Evolutionary conservation across 345 rosid genomes (phyloP), one percentile per base, ranked within the genome.

Genomic region (Erysimum cheiranthoides): DNA sequence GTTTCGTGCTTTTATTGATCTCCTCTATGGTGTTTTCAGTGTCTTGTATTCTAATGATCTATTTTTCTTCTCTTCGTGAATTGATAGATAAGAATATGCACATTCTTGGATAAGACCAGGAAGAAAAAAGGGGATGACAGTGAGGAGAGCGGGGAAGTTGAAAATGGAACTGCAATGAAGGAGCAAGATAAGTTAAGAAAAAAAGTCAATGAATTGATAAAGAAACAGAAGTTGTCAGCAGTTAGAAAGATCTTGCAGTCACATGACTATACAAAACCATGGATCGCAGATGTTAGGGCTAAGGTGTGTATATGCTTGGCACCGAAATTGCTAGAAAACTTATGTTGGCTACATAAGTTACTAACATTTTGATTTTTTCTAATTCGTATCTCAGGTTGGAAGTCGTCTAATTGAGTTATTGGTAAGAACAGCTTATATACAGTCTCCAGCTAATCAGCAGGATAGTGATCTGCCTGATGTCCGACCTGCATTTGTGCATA

Each of bases 401-500:
- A 88, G 97, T 78, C 92, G 90, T 34, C 86, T 96, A 25, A 87
- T 96, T 71, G 98, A 93, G 71, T 81, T 96, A 80, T 81, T 92
- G 73, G 80, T 86, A 74, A 86, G 78, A 82, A 91, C 88, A 61
- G 98, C 99, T 75, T 87, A 84, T 79, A 85, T 96, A 82, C 99
- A 95, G 58, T 78, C 93, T 69, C 90, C 98, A 71, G 63, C 83
- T 73, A 74, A 86, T 83, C 90, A 88, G 78, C 75, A 80, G 71
- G 90, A 70, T 46, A 84, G 86, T 75, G 80, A 65, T 78, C 93
- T 89, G 47, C 96, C 98, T 74, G 96, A 93, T 74, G 75, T 90
- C 63, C 88, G 90, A 42, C 99, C 99, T 75, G 99, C 99, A 83
- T 95, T 95, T 89, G 45, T 75, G 62, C 99, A 95, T 77, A 78